A percentile compares a stretch with the other conserved stretches of the same genome.
These are phyloP conservation scores for Suillus alpinus DNA, from an alignment of 768 basidiomycete species.

Conservation along the genomic window DNA sequence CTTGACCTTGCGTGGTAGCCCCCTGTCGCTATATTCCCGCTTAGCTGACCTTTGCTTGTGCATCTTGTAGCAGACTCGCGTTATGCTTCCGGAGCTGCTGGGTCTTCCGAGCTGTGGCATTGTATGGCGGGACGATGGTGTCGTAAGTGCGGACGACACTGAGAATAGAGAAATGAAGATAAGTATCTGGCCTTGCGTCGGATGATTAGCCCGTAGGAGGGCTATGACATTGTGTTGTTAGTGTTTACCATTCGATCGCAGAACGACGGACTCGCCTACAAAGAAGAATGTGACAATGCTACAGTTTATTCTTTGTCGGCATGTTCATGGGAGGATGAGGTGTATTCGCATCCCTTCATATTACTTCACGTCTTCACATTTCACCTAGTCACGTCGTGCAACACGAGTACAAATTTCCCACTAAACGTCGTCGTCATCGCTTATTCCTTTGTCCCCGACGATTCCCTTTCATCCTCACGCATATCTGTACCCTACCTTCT, in stretches of 20 bases:
- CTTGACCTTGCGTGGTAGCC: background rate
- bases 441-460: too few relatives aligned
- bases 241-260: background rate
- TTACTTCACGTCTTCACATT: too few relatives aligned
- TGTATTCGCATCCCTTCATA: too few relatives aligned
- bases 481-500: too few relatives aligned
- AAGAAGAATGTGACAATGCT: background rate
- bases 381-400: too few relatives aligned
- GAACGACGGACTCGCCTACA: background rate
- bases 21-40: background rate
- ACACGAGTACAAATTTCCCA: too few relatives aligned
- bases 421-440: too few relatives aligned
- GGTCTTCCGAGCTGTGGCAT: conserved; percentile 26
- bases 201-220: background rate
- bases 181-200: background rate
- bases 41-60: conserved; percentile 6
- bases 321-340: too few relatives aligned
- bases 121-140: background rate
- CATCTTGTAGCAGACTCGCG: conserved; percentile 1
- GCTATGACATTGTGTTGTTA: background rate
- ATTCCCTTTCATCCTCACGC: too few relatives aligned
- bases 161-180: conserved; percentile 1
- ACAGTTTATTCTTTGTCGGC: background rate
- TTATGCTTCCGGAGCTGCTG: conserved; percentile 21
- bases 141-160: background rate